phyloP scores from a whole-genome alignment of 352 stramenopile species.

The Globisporangium paroecandrum region DNA sequence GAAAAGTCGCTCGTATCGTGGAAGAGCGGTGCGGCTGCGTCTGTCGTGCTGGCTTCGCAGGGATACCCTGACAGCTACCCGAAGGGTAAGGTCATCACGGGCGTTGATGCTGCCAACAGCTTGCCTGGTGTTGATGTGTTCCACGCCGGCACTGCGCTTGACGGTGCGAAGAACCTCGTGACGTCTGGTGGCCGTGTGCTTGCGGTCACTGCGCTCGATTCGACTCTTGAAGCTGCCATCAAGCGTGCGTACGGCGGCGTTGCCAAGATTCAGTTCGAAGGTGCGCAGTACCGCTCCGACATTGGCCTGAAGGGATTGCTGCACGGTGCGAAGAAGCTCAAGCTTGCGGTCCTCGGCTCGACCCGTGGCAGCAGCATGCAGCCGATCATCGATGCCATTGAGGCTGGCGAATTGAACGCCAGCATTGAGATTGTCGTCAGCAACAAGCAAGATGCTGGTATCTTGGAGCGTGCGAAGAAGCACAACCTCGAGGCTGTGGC shows the following conservation, averaged over 20 bases:
- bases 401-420: constrained; percentile 83
- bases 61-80: constrained; percentile 98
- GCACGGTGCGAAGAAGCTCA: constrained; percentile 78
- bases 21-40: constrained; percentile 90
- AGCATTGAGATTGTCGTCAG: constrained; percentile 96
- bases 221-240: constrained; percentile 90
- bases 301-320: constrained; percentile 95
- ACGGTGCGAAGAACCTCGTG: constrained; percentile 58
- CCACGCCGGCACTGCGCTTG: constrained; percentile 95
- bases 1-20: constrained; percentile 86
- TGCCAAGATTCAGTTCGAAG: constrained; percentile 86
- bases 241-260: constrained; percentile 90
- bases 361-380: constrained; percentile 95
- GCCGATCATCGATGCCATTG: constrained; percentile 95
- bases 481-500: constrained; percentile 68
- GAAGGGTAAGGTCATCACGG: constrained; percentile 96
- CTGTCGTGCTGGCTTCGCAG: constrained; percentile 95
- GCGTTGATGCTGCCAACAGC: constrained; percentile 83
- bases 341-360: constrained; percentile 94
- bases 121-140: constrained; percentile 95
- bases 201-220: constrained; percentile 92
- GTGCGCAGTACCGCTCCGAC: constrained; percentile 95
- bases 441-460: constrained; percentile 92
- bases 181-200: constrained; percentile 97
- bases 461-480: constrained; percentile 92